Base-by-base conservation (phyloP, 371 early-diverging fungal genomes). In the Sporodiniella umbellata region DNA sequence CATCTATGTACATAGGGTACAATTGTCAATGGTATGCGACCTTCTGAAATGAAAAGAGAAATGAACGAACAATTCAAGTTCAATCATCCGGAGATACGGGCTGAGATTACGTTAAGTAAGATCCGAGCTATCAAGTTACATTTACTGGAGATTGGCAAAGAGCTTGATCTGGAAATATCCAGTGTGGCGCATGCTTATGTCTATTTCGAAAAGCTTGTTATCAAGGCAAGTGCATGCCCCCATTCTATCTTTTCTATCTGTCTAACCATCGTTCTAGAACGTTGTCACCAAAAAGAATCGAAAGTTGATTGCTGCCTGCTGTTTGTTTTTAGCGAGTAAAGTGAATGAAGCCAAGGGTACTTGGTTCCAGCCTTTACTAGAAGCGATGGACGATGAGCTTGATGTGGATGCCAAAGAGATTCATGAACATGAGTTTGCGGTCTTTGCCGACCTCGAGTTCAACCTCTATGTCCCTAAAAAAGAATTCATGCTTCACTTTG, bases 191-290 rank as follows among this genome's bases (percentile, higher is more conserved):
- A 82, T 46, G 85, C 93, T 0, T 92, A 85, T 75, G 95, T 88
- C 1, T 96, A 90, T 62, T 90, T 96, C 70, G 97, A 98, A 63
- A 96, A 95, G 60, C 83, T 98, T 4, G 78, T 93, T 11, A 58
- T 91, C 25, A 86, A 85, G 64, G 79, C 73, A 56, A 35, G 35
- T 11, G 1, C 11, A 35, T 31, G n/a, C n/a, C n/a, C 31, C 7
- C 10, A 31, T 1, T 31, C 0, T 2, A 31, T n/a, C n/a, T n/a
- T 12, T 31, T 31, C 31, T 10, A 31, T 0, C 12, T 31, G 7
- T 10, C 7, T 31, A 31, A 31, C 31, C 31, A 10, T 12, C 4
- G 14, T 11, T 14, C n/a, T 59, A 87, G 83, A 67, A 80, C 52
- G 65, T 83, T 33, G 89, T 90, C 6, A 87, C 77, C 25, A 89